Evolutionary conservation across 2,329 filamentous ascomycete species (phyloP).

Genomic region (Neoascochyta sp.): DNA sequence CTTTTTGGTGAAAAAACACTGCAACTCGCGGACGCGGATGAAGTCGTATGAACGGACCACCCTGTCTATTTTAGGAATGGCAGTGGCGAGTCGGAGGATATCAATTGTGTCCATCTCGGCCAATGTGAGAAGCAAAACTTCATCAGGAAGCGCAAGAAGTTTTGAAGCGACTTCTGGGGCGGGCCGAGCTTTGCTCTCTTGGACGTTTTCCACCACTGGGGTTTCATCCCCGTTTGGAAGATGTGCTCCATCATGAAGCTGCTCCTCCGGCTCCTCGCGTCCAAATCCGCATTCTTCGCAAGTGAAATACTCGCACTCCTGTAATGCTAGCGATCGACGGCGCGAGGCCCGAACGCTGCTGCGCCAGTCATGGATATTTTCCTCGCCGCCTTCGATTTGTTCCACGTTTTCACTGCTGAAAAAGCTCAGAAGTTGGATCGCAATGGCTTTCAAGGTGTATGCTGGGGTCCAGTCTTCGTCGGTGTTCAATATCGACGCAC

Average conservation of each 20-base stretch:
- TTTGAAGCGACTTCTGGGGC: constrained; percentile 6
- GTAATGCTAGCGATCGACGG: too few species aligned
- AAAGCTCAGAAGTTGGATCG: constrained; percentile 53
- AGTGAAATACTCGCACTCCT: too few species aligned
- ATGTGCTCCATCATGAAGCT: too few species aligned
- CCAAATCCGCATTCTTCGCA: too few species aligned
- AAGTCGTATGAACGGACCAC: constrained; percentile 36
- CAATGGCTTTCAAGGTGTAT: constrained; percentile 50
- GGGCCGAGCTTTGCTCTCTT: too few species aligned
- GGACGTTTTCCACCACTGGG: not conserved
- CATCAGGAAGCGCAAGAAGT: constrained; percentile 39
- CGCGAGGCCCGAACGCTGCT: too few species aligned
- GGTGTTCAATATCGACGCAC: constrained; percentile 47
- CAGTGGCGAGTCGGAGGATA: constrained; percentile 37
- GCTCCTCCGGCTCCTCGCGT: too few species aligned
- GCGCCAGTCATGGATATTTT: too few species aligned
- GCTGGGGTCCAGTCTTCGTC: constrained; percentile 48
- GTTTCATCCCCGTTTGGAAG: too few species aligned
- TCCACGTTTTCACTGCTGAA: constrained; percentile 49
- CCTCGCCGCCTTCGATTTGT: constrained; percentile 34
- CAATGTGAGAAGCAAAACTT: constrained; percentile 38
- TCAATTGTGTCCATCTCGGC: constrained; percentile 28
- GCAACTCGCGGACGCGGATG: constrained; percentile 45
- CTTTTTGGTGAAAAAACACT: constrained; percentile 49
- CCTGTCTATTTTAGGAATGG: constrained; percentile 36